Percentiles rank a stretch among this genome's conserved stretches.
phyloP scores from a whole-genome alignment of 345 rosid species.

The Heritiera littoralis region DNA sequence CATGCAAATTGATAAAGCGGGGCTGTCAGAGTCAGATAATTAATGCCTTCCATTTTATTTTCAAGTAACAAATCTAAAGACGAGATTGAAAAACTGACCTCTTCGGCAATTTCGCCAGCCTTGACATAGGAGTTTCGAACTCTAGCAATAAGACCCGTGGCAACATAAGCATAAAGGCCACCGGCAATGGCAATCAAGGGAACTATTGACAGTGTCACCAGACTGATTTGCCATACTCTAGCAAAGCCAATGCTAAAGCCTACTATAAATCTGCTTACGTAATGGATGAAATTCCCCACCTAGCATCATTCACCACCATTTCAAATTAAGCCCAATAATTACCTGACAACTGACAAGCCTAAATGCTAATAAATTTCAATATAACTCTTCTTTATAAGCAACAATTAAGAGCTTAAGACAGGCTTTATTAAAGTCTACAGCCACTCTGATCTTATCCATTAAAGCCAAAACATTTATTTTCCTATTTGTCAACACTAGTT shows the following conservation, averaged over 20 bases:
- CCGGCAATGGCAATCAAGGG: constrained; percentile 95
- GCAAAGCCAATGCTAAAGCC: constrained; percentile 88
- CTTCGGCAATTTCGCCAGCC: constrained; percentile 97
- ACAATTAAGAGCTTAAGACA: too few relatives aligned
- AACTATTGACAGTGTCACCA: constrained; percentile 89
- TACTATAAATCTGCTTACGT: constrained; percentile 78
- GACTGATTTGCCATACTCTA: constrained; percentile 92
- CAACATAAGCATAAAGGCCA: constrained; percentile 77
- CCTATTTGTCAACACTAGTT: background rate
- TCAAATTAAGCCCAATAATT: background rate
- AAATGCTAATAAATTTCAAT: background rate
- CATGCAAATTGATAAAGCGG: too few relatives aligned
- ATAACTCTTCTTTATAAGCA: too few relatives aligned
- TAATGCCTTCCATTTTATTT: background rate
- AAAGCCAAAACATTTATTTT: background rate
- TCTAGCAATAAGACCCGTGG: constrained; percentile 77
- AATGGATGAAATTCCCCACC: constrained; percentile 97
- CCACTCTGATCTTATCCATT: too few relatives aligned
- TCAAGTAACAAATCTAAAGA: background rate
- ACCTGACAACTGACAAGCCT: background rate
- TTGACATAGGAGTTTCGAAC: constrained; percentile 85
- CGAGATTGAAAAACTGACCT: constrained; percentile 44
- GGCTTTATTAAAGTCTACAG: too few relatives aligned
- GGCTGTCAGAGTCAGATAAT: too few relatives aligned
- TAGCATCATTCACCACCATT: constrained; percentile 29